Evolutionary conservation across 164 flowering plant genomes (phyloP), one percentile per base, ranked within the genome.

Genomic region (Vitis cinerea): DNA sequence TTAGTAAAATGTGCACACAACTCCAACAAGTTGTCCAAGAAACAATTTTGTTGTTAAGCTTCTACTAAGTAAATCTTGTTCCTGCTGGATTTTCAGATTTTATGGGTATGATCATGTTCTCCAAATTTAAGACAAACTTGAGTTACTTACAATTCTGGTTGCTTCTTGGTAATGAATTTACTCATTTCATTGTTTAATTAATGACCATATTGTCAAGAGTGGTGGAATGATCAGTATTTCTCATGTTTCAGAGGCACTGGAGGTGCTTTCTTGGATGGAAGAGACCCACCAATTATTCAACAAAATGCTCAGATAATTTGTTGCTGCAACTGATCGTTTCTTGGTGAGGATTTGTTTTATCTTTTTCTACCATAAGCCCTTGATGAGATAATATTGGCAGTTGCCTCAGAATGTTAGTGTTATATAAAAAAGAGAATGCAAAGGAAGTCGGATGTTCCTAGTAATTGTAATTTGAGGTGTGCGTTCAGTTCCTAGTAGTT

Each of bases 181-280:
- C 59, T 23, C 19, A 11, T 14, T 17, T 58, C 11, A 19, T 37
- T 56, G 2, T 9, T 5, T 17, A 15, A 5, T 7, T 17, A 47
- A 30, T 48, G 12, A 59, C 23, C 4, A 37, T 10, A 5, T 19
- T 59, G 16, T 17, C 17, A 29, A 61, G 10, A 71, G 14, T 31
- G 44, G 6, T 8, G 11, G 16, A 56, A 8, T 65, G n/a, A 60
- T 31, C 27, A 17, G n/a, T 57, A 50, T 53, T 59, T 50, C 10
- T 7, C 27, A 14, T 51, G 55, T 51, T 57, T 30, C 74, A 77
- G 83, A 60, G 54, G 17, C 70, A 11, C n/a, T 72, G 57, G 74
- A 80, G 49, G 66, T 72, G 61, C 74, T 77, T 47, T 69, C 69
- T 31, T 69, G 83, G 76, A 71, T 77, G 74, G 64, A 70, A 51